Conservation (phyloP, 352 stramenopile species). For the Pythium monospermum region DNA sequence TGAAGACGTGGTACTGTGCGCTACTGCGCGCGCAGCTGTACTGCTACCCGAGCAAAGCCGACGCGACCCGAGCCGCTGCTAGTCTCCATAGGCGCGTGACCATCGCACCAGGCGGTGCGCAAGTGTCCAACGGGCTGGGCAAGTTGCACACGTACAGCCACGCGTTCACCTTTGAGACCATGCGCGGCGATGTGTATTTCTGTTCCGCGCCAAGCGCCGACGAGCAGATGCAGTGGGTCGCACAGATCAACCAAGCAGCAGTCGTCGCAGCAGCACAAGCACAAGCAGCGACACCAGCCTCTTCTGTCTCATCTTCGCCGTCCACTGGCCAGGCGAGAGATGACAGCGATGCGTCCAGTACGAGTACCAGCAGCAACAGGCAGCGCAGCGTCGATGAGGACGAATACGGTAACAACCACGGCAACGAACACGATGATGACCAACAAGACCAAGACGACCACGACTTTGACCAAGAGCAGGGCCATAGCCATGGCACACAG, state of each 20-base stretch:
- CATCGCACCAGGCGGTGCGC: constrained; percentile 5
- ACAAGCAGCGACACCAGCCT: not conserved
- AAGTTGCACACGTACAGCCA: constrained; percentile 26
- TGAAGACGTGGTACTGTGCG: constrained; percentile 40
- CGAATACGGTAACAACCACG: not conserved
- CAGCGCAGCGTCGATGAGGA: not conserved
- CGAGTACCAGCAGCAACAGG: not conserved
- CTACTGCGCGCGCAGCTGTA: constrained; percentile 25
- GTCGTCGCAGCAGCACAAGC: not conserved
- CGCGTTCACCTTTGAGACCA: constrained; percentile 28
- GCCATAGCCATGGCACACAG: not conserved
- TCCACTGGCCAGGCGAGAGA: too few species aligned
- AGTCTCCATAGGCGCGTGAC: constrained; percentile 16
- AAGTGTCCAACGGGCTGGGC: constrained; percentile 15
- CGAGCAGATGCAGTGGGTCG: constrained; percentile 27
- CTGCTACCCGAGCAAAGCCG: constrained; percentile 27
- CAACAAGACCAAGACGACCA: not conserved
- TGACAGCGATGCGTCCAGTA: not conserved
- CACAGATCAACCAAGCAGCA: constrained; percentile 13
- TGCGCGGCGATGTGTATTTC: constrained; percentile 24
- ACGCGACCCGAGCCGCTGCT: constrained; percentile 22
- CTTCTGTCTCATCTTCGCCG: not conserved
- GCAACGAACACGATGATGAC: not conserved
- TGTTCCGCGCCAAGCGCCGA: constrained; percentile 23
- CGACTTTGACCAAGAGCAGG: not conserved